Evolutionary conservation across 2,329 filamentous ascomycete species (phyloP), one percentile per base, ranked within the genome.

Genomic region (Bimuria novae-zelandiae): DNA sequence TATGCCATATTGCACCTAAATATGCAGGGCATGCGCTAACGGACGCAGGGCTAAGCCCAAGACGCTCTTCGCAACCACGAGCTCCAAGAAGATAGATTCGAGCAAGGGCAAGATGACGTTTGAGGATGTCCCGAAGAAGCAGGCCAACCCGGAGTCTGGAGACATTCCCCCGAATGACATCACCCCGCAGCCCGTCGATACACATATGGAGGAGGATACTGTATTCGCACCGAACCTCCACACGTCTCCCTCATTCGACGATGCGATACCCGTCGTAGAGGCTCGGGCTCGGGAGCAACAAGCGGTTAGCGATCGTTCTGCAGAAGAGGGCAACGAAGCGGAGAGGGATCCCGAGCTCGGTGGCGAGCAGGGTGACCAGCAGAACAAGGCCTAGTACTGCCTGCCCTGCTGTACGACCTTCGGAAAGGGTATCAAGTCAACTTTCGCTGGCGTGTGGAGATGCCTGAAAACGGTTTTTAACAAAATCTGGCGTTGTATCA

Each of bases 11-110:
- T 6, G n/a, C 36, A 8, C 27, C 6, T 25, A 3, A 36, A 12
- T 35, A 23, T 49, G 5, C 22, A 14, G 21, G 21, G 10, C 14
- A 12, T 7, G 11, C 4, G 22, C 66, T 70, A 59, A 69, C 36
- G 1, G 3, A n/a, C 23, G 7, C 50, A 74, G 71, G 46, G 65
- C 69, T 21, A 75, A 74, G 68, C 72, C 73, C 23, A 68, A 74
- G 61, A 73, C 73, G 27, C 67, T 76, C 49, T 76, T 76, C 62
- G 73, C 73, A 64, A 74, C 70, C 64, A 71, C 73, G 21, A 73
- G 69, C 63, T 58, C 71, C n/a, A 74, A 70, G 61, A 75, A 72
- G 59, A 69, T 72, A 49, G 70, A 72, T 56, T 59, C 69, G 23
- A 61, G 64, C 48, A 73, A 71, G 60, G 63, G 66, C 54, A 58